phyloP scores from a whole-genome alignment of 2,329 filamentous ascomycete genomes.

The Catunica adiposa region DNA sequence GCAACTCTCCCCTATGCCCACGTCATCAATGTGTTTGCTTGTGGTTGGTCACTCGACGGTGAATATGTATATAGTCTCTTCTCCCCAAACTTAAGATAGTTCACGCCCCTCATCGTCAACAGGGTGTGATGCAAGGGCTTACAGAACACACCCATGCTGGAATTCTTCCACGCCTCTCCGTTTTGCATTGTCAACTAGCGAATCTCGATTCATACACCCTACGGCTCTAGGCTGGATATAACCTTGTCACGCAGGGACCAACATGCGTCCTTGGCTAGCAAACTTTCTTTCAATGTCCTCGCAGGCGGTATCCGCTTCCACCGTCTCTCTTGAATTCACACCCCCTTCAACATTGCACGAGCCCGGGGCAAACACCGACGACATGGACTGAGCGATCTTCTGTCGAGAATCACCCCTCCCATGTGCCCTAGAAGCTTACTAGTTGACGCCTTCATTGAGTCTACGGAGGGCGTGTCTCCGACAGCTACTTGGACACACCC shows the following conservation, averaged over 20 bases:
- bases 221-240: background rate
- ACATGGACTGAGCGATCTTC: background rate
- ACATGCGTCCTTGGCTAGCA: background rate
- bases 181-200: background rate
- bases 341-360: background rate
- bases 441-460: background rate
- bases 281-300: background rate
- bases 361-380: background rate
- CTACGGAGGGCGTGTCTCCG: background rate
- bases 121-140: background rate
- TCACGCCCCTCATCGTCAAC: no score
- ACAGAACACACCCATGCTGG: background rate
- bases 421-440: background rate
- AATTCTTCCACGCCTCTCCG: background rate
- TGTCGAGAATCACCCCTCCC: background rate
- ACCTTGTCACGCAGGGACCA: background rate
- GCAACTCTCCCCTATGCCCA: background rate
- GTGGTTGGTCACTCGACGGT: constrained; percentile 5
- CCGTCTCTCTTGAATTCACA: background rate
- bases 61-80: constrained; percentile 1
- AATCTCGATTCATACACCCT: background rate
- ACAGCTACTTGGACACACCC: background rate
- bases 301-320: background rate
- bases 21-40: background rate
- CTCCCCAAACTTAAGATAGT: no score